phyloP scores from a whole-genome alignment of 768 basidiomycete species.

The Lepiota subincarnata region DNA sequence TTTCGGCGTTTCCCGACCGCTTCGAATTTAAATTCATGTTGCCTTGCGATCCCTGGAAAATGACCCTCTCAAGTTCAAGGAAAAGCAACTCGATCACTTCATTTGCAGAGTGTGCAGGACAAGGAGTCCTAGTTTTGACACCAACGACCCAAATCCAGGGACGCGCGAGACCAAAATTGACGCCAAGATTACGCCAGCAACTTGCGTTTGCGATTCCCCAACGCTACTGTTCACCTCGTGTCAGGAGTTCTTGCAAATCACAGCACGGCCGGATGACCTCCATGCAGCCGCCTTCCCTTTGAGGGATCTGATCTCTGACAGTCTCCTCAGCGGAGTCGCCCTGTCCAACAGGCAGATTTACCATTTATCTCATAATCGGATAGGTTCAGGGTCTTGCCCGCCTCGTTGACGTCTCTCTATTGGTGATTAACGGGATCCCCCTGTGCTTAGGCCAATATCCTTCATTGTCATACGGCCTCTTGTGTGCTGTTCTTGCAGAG shows the following conservation, averaged over 20 bases:
- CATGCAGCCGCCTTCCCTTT: slow-evolving; percentile 16
- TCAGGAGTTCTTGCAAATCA: slow-evolving; percentile 28
- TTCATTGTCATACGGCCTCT: neutral
- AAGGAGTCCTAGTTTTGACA: neutral
- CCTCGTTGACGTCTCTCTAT: neutral
- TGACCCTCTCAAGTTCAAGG: too few relatives aligned
- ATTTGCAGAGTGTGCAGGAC: neutral
- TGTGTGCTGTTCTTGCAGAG: neutral
- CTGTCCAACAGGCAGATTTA: slow-evolving; percentile 23
- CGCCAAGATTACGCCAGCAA: neutral
- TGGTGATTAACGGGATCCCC: neutral
- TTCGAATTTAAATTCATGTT: too few relatives aligned
- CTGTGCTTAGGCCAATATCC: neutral
- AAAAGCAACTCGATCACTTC: too few relatives aligned
- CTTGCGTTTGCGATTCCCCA: neutral
- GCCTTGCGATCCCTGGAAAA: too few relatives aligned
- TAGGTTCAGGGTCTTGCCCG: slow-evolving; percentile 8
- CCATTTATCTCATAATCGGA: slow-evolving; percentile 18
- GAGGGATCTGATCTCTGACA: slow-evolving; percentile 19
- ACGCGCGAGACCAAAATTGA: neutral
- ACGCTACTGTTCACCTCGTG: slow-evolving; percentile 14
- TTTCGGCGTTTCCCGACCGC: too few relatives aligned
- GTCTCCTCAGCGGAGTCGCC: slow-evolving; percentile 16
- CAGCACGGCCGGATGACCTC: slow-evolving; percentile 10
- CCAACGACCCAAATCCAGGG: neutral